Base-by-base conservation (phyloP, 2,329 filamentous ascomycete species). In the Periconia macrospinosa region DNA sequence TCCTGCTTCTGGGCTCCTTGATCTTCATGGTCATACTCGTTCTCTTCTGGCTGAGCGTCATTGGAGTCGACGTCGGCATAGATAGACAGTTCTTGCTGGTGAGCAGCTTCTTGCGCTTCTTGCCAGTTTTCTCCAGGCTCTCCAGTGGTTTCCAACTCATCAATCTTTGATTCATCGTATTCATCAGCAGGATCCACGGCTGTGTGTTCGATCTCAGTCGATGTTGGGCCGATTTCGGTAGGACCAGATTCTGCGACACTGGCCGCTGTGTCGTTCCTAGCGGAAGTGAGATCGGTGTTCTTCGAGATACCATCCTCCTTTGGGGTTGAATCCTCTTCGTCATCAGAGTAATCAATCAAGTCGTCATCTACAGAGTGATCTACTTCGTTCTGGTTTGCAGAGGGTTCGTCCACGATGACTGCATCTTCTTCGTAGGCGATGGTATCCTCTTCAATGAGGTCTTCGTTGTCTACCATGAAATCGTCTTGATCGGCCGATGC, bases 381-480 rank as follows among this genome's bases (percentile, higher is more conserved):
- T 27, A 37, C 19, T 40, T 30, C 37, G 10, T 46, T n/a, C 9
- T 54, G 33, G 13, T 49, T 45, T 8, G 48, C 33, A 10, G 45
- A 27, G 13, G 56, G 19, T 18, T 61, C 54, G 19, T 59, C 53
- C 11, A 11, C 35, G 15, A 41, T 14, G 13, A 40, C 54, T 14
- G 60, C 55, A 33, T 56, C 33, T 37, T 37, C 60, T 20, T 50
- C 56, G 30, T 59, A 47, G 30, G 58, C 54, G 35, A 59, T 50
- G 41, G 61, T 55, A 43, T 69, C 65, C 40, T 69, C 63, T 7
- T 69, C 64, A 7, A 69, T 68, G 8, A 66, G 48, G 30, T 67
- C 65, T 18, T 72, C 71, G 20, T 68, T 57, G 53, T 75, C 73
- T 33, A 63, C 61, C 72, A 75, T 75, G 49, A 70, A 66, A 45